Evolutionary conservation across 2,329 filamentous ascomycete genomes (phyloP), one percentile per base, ranked within the genome.

Genomic region (Xylaria sp.): DNA sequence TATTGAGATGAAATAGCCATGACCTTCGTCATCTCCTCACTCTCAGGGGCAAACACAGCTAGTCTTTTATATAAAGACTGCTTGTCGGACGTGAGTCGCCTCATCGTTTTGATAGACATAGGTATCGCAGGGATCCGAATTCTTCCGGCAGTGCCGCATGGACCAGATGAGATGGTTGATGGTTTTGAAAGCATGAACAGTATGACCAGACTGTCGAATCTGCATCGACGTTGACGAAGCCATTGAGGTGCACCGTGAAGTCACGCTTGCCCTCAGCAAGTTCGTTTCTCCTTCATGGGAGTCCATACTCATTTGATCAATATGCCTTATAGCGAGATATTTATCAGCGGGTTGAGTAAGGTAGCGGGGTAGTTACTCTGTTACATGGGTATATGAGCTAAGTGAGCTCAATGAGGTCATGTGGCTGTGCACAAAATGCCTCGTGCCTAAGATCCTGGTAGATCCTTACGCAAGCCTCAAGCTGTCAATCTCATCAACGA

Each of bases 351-450:
- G 39, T n/a, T 55, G 2, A 10, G 1, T 28, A 28, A 28, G 25
- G 2, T 28, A 28, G 5, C 28, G 28, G 28, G 28, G 28, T 4
- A 51, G 13, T 25, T 46, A 41, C 23, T 41, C 15, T 18, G 6
- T n/a, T 52, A 44, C 12, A 52, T 32, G 18, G 25, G 23, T 37
- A 59, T 46, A 52, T 23, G 9, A 15, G 7, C 39, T 28, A 28
- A 28, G 3, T 28, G 28, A 28, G 28, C 48, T 20, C 13, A 55
- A 58, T 58, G 44, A 51, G 15, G 41, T 9, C 15, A 28, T 57
- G 55, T 57, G 55, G 55, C 55, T 57, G 55, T 57, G 56, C 56
- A 48, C 15, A 10, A 34, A 37, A 37, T 32, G 50, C 7, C 25
- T 54, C 25, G 25, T n/a, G 20, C 23, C 51, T 15, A n/a, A 15